A percentile compares a stretch with the other conserved stretches of the same genome.
phyloP scores from a whole-genome alignment of 1,139 yeast genomes.

The Pneumocystis jirovecii region DNA sequence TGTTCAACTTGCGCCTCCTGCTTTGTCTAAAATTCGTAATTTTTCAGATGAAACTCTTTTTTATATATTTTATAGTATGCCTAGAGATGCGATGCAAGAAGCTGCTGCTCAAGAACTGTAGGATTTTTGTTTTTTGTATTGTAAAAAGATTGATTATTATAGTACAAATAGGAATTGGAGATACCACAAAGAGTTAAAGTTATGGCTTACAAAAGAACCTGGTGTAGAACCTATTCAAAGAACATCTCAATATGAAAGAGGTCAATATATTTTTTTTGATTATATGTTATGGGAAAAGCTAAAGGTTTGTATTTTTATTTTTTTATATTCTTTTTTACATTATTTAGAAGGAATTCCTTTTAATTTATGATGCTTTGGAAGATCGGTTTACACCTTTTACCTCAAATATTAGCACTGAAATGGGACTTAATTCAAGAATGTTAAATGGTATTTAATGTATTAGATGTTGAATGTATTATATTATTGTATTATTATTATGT shows the following conservation, averaged over 20 bases:
- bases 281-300: constrained; percentile 95
- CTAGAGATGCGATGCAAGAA: constrained; percentile 86
- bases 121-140: constrained; percentile 17
- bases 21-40: constrained; percentile 56
- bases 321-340: neutral
- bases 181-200: constrained; percentile 85
- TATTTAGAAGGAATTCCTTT: constrained; percentile 10
- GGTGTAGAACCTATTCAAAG: constrained; percentile 77
- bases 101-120: constrained; percentile 77
- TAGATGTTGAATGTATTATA: neutral
- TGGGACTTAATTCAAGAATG: neutral
- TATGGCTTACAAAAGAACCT: constrained; percentile 93
- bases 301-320: constrained; percentile 24
- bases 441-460: neutral
- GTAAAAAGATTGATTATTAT: neutral
- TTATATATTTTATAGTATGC: constrained; percentile 85
- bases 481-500: neutral
- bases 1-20: constrained; percentile 37
- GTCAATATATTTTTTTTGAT: constrained; percentile 91
- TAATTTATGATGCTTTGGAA: constrained; percentile 13
- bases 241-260: constrained; percentile 76
- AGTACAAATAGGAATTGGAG: constrained; percentile 76
- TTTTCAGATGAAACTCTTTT: constrained; percentile 88
- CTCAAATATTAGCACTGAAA: neutral
- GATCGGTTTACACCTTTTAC: constrained; percentile 6